These are phyloP conservation scores for Fraxinus baroniana DNA, from an alignment of 305 asterid genomes.

Conservation along the genomic window DNA sequence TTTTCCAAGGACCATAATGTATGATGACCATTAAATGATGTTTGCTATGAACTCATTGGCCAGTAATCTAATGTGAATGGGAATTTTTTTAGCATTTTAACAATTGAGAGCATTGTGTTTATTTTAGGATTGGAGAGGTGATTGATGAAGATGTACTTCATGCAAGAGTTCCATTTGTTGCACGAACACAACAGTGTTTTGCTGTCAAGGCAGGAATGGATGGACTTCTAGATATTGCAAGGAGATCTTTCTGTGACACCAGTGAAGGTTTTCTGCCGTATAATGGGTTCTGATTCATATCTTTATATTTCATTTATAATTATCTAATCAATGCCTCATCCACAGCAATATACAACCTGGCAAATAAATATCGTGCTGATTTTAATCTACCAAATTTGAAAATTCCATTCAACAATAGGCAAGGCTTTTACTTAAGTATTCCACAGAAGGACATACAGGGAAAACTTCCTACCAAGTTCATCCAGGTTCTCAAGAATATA, in stretches of 20 bases:
- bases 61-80: slow-evolving; percentile 8
- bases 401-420: slow-evolving; percentile 87
- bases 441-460: slow-evolving; percentile 85
- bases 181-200: slow-evolving; percentile 95
- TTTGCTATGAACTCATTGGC: slow-evolving; percentile 7
- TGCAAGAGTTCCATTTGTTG: slow-evolving; percentile 90
- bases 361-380: slow-evolving; percentile 81
- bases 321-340: slow-evolving; percentile 29
- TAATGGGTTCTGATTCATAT: slow-evolving; percentile 18
- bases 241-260: slow-evolving; percentile 93
- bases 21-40: slow-evolving; percentile 1
- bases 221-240: slow-evolving; percentile 89
- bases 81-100: slow-evolving; percentile 11
- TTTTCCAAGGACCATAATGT: neutral
- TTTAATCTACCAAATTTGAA: slow-evolving; percentile 80
- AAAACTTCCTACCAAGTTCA: slow-evolving; percentile 85
- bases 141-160: slow-evolving; percentile 95
- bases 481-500: slow-evolving; percentile 58
- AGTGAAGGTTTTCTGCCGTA: slow-evolving; percentile 74
- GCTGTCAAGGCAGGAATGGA: slow-evolving; percentile 96
- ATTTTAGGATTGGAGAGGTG: slow-evolving; percentile 78
- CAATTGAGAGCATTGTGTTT: slow-evolving; percentile 19
- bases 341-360: slow-evolving; percentile 90
- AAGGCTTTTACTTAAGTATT: slow-evolving; percentile 95
- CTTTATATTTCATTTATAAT: slow-evolving; percentile 28